Base-by-base conservation (phyloP, 177 flowering plant genomes). In the Telopea speciosissima region DNA sequence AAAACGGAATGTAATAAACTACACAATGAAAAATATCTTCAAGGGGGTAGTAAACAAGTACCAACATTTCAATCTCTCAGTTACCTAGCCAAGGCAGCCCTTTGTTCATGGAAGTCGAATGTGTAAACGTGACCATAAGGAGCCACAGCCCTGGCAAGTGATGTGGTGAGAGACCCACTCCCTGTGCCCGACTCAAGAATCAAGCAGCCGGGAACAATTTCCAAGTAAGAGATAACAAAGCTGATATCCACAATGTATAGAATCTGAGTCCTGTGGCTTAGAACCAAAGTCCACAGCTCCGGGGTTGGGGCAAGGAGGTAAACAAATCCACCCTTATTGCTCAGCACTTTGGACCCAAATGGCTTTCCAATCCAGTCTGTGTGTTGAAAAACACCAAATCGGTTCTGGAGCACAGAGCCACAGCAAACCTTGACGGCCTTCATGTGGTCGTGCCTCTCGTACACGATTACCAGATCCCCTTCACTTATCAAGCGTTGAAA, bases 261-360 rank as follows among this genome's bases (percentile, higher is more conserved):
- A 77, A 94, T 94, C 85, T 94, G 99, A 59, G 99, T 95, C 83
- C 99, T 80, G 82, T 94, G 99, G 76, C 93, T 92, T 65, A 94
- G 68, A 77, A 90, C 99, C 79, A 94, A 72, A 28, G 97, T 94
- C 99, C 99, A 94, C 17, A 92, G 71, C 81, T 94, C 97, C 0
- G 99, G 93, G 26, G 97, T 92, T 21, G 97, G 97, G 68, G 95
- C 97, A 68, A 94, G 74, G 80, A 94, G 73, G 85, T 90, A 89
- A 62, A 94, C 86, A 81, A 87, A 94, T 52, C 87, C 88, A 42
- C 92, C 90, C 76, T 89, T 92, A 77, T 71, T 85, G 83, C 96
- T 94, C n/a, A 87, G 79, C 22, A 85, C 92, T 71, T 89, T 93
- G 65, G 89, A 84, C 52, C 94, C 98, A 77, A 91, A 91, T 0